Percentiles rank a stretch among this genome's conserved stretches.
phyloP scores from a whole-genome alignment of 2,329 filamentous ascomycete genomes.

The Beauveria bassiana region DNA sequence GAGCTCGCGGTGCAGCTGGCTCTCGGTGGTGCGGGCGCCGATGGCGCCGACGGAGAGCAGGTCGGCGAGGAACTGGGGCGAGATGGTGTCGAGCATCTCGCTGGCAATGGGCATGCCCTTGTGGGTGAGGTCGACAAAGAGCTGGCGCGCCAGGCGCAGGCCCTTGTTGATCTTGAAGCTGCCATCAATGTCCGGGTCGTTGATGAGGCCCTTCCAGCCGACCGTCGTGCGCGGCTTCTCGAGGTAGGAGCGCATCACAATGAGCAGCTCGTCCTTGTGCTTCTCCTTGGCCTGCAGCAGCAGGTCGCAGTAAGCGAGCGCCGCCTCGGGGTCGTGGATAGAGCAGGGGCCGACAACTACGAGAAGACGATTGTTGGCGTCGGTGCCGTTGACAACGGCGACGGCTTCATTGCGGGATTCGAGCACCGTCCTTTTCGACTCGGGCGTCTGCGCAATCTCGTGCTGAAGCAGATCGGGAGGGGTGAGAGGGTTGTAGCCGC shows the following conservation, averaged over 20 bases:
- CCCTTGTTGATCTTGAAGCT: conserved; percentile 99
- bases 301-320: conserved; percentile 74
- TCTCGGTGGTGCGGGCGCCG: conserved; percentile 92
- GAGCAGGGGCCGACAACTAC: conserved; percentile 95
- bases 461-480: conserved; percentile 76
- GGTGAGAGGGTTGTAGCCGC: conserved; percentile 86
- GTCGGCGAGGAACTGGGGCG: conserved; percentile 93
- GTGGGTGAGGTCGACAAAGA: conserved; percentile 84
- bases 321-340: conserved; percentile 87
- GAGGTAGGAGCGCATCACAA: conserved; percentile 97
- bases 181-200: conserved; percentile 95
- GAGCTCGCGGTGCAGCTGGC: conserved; percentile 91
- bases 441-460: conserved; percentile 68
- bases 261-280: conserved; percentile 74
- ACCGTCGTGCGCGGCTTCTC: conserved; percentile 98
- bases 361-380: conserved; percentile 72
- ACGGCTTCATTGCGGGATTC: conserved; percentile 62
- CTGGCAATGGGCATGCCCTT: conserved; percentile 89
- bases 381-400: conserved; percentile 68
- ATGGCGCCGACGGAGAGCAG: conserved; percentile 93
- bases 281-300: conserved; percentile 70
- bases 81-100: conserved; percentile 99
- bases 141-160: conserved; percentile 78
- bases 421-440: conserved; percentile 56
- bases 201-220: conserved; percentile 98